These are phyloP conservation scores for Amanita polypyramis DNA, from an alignment of 768 basidiomycete species.

Conservation along the genomic window DNA sequence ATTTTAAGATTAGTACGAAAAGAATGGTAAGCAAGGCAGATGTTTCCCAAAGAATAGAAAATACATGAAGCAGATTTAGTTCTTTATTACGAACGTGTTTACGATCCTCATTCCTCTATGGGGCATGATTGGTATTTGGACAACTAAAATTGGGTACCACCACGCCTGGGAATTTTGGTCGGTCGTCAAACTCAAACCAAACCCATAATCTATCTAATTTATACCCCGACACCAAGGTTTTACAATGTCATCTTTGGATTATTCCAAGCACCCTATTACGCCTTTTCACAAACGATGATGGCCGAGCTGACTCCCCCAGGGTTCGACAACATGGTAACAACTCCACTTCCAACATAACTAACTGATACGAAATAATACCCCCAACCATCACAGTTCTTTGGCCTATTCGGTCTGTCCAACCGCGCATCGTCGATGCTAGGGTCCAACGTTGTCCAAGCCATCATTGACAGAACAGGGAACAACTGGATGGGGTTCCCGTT, in stretches of 20 bases:
- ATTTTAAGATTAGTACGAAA: constrained; percentile 74
- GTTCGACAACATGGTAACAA: constrained; percentile 61
- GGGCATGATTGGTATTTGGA: constrained; percentile 86
- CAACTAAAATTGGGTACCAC: constrained; percentile 63
- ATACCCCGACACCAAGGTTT: constrained; percentile 32
- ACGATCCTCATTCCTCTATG: constrained; percentile 74
- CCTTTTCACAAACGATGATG: constrained; percentile 83
- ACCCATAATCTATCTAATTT: background rate
- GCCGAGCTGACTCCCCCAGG: constrained; percentile 81
- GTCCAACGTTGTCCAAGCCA: constrained; percentile 77
- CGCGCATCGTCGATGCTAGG: constrained; percentile 83
- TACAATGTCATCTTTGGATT: constrained; percentile 75
- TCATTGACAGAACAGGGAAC: constrained; percentile 59
- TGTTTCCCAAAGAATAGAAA: background rate
- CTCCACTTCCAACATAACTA: background rate
- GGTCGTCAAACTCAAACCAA: background rate
- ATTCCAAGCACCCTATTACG: constrained; percentile 83
- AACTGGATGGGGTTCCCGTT: constrained; percentile 86
- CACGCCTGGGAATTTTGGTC: constrained; percentile 86
- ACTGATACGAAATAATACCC: background rate
- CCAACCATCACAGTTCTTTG: constrained; percentile 61
- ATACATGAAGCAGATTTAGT: constrained; percentile 26
- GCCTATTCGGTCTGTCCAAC: constrained; percentile 77
- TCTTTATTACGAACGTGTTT: constrained; percentile 65
- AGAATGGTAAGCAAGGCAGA: constrained; percentile 44